Evolutionary conservation across 108 stramenopile genomes (phyloP), one percentile per base, ranked within the genome.

Genomic region (Nannochloropsis oceanica): DNA sequence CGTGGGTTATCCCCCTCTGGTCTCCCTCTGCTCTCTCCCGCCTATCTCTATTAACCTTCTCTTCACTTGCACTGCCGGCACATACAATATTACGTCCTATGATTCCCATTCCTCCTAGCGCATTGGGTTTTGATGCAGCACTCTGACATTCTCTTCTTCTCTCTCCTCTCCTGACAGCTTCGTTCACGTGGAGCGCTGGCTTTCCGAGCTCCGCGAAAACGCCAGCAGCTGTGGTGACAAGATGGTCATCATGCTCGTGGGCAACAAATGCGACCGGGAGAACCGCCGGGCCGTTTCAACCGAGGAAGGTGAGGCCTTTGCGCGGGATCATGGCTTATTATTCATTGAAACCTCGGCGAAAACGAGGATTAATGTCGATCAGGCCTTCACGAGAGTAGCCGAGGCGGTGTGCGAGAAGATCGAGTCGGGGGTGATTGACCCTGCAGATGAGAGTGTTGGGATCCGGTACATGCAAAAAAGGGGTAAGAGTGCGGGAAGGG

Each of bases 181-280:
- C 73, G 83, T 43, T 13, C 86, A 84, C 79, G 24, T 84, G 14
- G n/a, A 12, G 1, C 46, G 44, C 8, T 91, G 90, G 90, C 87
- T 90, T 27, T 18, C 42, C 13, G 83, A 90, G 42, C 85, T 88
- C 25, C 73, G 88, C 42, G 82, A 88, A 24, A 90, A 90, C 88
- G 87, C 84, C 18, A 82, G 86, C 26, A 80, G 82, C 44, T 89
- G 89, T n/a, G 59, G 59, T n/a, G 59, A 73, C 8, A 85, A 90
- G 43, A 50, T 90, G 85, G 90, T 85, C 20, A 43, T 91, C 8
- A 86, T 73, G 26, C 89, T 91, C 83, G 88, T 91, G 12, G 91
- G 90, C 25, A 91, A 91, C 88, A 91, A 91, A 84, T 81, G 86
- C 11, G 91, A 91, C 82, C 84, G 90, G 24, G 86, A 84, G 22